These are phyloP conservation scores for Neofusicoccum sp. DNA, from an alignment of 2,329 filamentous ascomycete genomes.

Conservation along the genomic window DNA sequence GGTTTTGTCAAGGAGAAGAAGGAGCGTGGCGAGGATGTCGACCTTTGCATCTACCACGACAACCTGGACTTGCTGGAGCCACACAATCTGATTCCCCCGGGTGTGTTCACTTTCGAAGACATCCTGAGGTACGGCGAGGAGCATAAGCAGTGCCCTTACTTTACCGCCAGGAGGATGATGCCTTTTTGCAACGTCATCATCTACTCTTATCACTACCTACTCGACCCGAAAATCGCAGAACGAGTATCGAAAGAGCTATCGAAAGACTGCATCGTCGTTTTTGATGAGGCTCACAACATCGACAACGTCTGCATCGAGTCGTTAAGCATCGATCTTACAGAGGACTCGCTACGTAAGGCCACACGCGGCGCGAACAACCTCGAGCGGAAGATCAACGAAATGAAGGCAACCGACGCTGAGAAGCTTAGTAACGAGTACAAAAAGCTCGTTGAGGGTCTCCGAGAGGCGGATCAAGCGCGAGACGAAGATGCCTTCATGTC, in stretches of 20 bases:
- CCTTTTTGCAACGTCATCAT: conserved; percentile 99
- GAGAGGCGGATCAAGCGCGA: conserved; percentile 82
- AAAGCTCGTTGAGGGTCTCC: conserved; percentile 87
- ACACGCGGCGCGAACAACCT: conserved; percentile 87
- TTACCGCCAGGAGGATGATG: conserved; percentile 97
- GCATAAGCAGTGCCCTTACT: conserved; percentile 96
- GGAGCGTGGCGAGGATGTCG: conserved; percentile 88
- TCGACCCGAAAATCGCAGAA: conserved; percentile 97
- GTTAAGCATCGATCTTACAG: conserved; percentile 91
- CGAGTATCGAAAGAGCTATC: conserved; percentile 92
- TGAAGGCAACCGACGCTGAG: conserved; percentile 92
- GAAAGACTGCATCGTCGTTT: conserved; percentile 97
- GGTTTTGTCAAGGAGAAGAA: conserved; percentile 98
- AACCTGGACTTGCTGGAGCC: conserved; percentile 94
- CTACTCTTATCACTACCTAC: conserved; percentile 97
- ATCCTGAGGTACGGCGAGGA: conserved; percentile 87
- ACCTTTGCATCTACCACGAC: conserved; percentile 95
- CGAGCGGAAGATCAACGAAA: conserved; percentile 85
- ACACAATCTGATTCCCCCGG: conserved; percentile 89
- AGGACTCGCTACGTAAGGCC: conserved; percentile 89
- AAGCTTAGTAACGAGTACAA: conserved; percentile 94
- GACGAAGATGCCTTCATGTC: conserved; percentile 97
- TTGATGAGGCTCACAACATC: conserved; percentile 98
- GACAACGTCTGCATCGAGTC: conserved; percentile 99
- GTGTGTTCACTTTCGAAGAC: conserved; percentile 92